These are phyloP conservation scores for Peronospora farinosa DNA, from an alignment of 352 stramenopile species.

Conservation along the genomic window DNA sequence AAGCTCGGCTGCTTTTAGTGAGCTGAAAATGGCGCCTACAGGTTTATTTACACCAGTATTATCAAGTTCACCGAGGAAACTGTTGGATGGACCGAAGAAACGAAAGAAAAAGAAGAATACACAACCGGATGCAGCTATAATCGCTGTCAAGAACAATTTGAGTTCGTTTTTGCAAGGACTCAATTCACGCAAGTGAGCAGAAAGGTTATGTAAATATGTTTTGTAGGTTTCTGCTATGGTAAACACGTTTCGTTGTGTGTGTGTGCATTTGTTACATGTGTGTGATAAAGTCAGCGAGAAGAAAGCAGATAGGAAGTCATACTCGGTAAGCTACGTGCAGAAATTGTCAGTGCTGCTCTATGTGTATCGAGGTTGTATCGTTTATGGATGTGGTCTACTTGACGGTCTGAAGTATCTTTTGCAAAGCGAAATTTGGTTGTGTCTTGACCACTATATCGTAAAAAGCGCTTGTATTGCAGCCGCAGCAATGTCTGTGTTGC, in stretches of 20 bases:
- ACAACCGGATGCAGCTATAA: conserved; percentile 27
- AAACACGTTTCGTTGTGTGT: not conserved
- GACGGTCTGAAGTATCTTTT: conserved; percentile 25
- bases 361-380: conserved; percentile 38
- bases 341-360: conserved; percentile 28
- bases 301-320: conserved; percentile 26
- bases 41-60: conserved; percentile 44
- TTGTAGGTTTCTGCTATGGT: not conserved
- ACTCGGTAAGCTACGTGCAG: conserved; percentile 18
- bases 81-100: conserved; percentile 60
- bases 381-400: conserved; percentile 33
- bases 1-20: not conserved
- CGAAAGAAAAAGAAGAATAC: conserved; percentile 73
- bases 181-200: conserved; percentile 21
- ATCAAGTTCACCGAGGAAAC: conserved; percentile 55
- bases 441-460: conserved; percentile 52
- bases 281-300: conserved; percentile 20
- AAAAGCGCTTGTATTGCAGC: conserved; percentile 41
- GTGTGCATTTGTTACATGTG: conserved; percentile 15
- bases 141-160: conserved; percentile 58
- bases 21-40: conserved; percentile 11
- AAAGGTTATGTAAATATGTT: conserved; percentile 4
- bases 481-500: conserved; percentile 38
- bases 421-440: conserved; percentile 1
- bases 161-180: conserved; percentile 57